Evolutionary conservation across 1,284 basidiomycete species (phyloP), one percentile per base, ranked within the genome.

Genomic region (Macrocystidia cucumis): DNA sequence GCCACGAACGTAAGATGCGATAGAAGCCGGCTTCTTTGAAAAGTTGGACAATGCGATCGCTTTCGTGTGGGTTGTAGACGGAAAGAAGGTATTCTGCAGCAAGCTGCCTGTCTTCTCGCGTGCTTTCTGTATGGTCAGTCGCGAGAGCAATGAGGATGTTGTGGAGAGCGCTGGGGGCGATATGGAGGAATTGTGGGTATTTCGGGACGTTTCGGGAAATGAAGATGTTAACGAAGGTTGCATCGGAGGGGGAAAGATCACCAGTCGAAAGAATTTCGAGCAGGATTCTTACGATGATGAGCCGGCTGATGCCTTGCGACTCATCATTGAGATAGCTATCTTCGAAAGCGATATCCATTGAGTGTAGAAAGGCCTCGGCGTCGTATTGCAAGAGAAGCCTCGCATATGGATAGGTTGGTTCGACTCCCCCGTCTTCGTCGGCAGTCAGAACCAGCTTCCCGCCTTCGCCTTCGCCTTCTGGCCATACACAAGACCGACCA

Each of bases 1-100:
- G 83, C 60, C 85, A 85, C 1, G 74, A 68, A 20, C 90, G 78
- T 14, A 98, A 64, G 41, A 99, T 93, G 28, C 91, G 78, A 56
- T 81, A 92, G 61, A 98, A 99, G 0, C 85, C 78, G 1, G 95
- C 93, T 11, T 67, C 49, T 51, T 89, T 78, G 50, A 98, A 93
- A 1, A 87, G 59, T 6, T 55, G 54, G 19, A 87, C 59, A 43
- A 95, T 71, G 9, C 66, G 63, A 13, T 85, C 80, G 44, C 69
- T 70, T 39, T 92, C 80, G 39, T 82, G 74, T 0, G 92, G 91
- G 23, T 78, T 90, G 55, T 97, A 96, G 0, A 76, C 77, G 0
- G 95, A 98, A 3, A 98, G 69, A n/a, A 99, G 74, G 55, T 84
- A 97, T 60, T 99, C 96, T 2, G 84, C 81, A 0, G 95, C 96